Percentiles rank a stretch among this genome's conserved stretches.
Conservation (phyloP, 257 asterid species). For the Hygrophila difformis region DNA sequence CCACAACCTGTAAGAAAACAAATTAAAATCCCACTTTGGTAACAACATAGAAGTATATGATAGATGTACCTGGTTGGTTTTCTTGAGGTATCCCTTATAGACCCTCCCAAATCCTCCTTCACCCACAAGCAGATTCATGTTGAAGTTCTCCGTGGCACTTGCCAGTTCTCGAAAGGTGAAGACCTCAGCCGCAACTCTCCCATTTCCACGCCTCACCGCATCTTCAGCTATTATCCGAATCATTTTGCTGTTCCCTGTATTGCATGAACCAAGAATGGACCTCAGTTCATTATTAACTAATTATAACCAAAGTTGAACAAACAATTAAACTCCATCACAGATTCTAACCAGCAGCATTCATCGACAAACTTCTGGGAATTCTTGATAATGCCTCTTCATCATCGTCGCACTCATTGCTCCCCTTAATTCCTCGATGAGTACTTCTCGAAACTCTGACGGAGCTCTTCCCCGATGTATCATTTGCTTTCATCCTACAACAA, state of each 20-base stretch:
- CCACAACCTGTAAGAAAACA: constrained; percentile 31
- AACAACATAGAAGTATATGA: too few relatives aligned
- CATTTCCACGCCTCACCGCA: constrained; percentile 27
- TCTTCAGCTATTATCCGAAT: constrained; percentile 48
- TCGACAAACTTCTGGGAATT: constrained; percentile 41
- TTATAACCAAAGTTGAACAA: too few relatives aligned
- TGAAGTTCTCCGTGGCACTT: constrained; percentile 70
- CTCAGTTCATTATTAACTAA: too few relatives aligned
- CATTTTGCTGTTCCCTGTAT: constrained; percentile 41
- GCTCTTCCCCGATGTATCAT: constrained; percentile 37
- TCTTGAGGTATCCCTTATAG: constrained; percentile 68
- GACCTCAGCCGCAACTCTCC: constrained; percentile 50
- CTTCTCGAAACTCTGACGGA: constrained; percentile 50
- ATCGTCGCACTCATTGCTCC: constrained; percentile 29
- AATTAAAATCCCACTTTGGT: too few relatives aligned
- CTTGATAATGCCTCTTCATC: constrained; percentile 29
- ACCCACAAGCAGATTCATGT: constrained; percentile 59
- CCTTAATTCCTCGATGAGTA: constrained; percentile 31
- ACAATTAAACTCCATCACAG: too few relatives aligned
- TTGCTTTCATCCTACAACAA: constrained; percentile 35
- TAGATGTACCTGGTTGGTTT: constrained; percentile 47
- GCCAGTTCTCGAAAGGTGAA: constrained; percentile 82
- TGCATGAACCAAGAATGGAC: background rate
- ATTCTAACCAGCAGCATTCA: constrained; percentile 47
- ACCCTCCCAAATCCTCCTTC: constrained; percentile 95